A percentile compares a stretch with the other conserved stretches of the same genome.
Evolutionary conservation across 257 asterid species (phyloP).

Genomic region (Solanum sparsipilum): DNA sequence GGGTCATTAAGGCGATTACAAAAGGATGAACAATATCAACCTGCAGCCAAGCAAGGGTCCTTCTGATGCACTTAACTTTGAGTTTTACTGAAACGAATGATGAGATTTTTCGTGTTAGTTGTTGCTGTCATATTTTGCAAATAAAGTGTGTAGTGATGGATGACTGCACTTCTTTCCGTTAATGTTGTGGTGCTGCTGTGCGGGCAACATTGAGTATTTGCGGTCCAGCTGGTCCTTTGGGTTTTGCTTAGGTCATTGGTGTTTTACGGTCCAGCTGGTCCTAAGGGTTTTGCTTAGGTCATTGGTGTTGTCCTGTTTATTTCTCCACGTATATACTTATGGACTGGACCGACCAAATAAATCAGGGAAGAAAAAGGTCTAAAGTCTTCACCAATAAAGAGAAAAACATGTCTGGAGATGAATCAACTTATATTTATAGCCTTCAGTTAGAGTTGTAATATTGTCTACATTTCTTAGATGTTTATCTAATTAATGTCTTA

Average conservation of each 20-base stretch:
- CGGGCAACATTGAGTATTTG: background rate
- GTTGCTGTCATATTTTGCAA: background rate
- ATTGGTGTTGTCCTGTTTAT: background rate
- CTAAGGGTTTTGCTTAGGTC: background rate
- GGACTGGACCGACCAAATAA: background rate
- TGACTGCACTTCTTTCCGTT: background rate
- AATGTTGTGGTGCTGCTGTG: background rate
- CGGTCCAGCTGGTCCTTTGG: background rate
- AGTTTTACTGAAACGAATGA: background rate
- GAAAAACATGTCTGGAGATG: background rate
- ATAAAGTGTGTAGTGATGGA: background rate
- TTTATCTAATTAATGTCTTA: background rate
- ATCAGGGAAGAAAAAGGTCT: background rate
- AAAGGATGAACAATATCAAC: background rate
- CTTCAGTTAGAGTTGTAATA: background rate
- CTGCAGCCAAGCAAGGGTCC: background rate
- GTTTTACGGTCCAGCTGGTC: background rate
- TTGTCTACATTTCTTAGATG: background rate
- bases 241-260: background rate
- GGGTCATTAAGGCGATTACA: background rate
- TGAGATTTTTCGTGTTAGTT: background rate
- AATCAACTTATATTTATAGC: background rate
- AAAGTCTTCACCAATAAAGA: background rate
- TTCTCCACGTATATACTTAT: background rate
- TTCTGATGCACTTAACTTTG: background rate